phyloP scores from a whole-genome alignment of 2,329 filamentous ascomycete species.

The Verruconis gallopava region DNA sequence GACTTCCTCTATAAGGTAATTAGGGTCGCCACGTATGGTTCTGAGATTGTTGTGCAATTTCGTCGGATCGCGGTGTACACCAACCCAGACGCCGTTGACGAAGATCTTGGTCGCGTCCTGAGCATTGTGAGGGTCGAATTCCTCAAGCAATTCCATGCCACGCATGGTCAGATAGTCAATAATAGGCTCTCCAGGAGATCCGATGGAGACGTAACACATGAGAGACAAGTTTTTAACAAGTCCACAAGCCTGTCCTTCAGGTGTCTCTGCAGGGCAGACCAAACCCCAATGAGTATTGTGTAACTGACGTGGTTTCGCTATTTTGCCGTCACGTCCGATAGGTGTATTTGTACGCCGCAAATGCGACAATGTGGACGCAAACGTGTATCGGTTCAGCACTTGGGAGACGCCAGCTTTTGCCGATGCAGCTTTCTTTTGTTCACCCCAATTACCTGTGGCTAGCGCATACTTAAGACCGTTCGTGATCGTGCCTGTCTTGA shows the following conservation, averaged over 20 bases:
- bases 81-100: conserved; percentile 96
- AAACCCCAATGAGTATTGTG: conserved; percentile 99
- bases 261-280: conserved; percentile 93
- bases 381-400: conserved; percentile 95
- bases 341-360: conserved; percentile 94
- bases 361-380: conserved; percentile 92
- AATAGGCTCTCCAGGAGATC: conserved; percentile 79
- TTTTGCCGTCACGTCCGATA: conserved; percentile 93
- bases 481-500: conserved; percentile 82
- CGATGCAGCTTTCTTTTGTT: conserved; percentile 94
- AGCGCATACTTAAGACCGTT: conserved; percentile 94
- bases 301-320: conserved; percentile 92
- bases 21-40: conserved; percentile 57
- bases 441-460: conserved; percentile 97
- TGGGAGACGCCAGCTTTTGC: conserved; percentile 96
- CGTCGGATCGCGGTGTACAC: conserved; percentile 79
- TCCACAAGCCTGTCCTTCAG: conserved; percentile 95
- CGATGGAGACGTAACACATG: conserved; percentile 97
- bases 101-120: conserved; percentile 96
- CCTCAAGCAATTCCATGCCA: conserved; percentile 92
- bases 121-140: conserved; percentile 56
- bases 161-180: conserved; percentile 91
- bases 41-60: conserved; percentile 70
- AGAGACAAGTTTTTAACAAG: conserved; percentile 94
- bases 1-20: conserved; percentile 80